Evolutionary conservation across 2,329 filamentous ascomycete species (phyloP).

Genomic region (Penicillium sp.): DNA sequence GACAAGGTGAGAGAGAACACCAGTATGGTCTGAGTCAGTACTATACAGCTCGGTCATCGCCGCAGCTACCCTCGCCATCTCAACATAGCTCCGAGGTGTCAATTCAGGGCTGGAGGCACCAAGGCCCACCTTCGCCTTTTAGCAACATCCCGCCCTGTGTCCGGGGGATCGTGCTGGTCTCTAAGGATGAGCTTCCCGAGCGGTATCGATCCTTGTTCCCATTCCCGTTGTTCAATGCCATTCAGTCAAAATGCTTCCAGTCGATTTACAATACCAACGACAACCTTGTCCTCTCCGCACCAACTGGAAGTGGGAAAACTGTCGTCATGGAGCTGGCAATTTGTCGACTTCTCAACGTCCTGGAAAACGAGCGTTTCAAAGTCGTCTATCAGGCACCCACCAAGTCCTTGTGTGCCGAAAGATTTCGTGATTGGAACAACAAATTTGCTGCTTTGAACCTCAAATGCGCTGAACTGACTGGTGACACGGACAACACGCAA

Average conservation of each 20-base stretch:
- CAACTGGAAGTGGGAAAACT: slow-evolving; percentile 82
- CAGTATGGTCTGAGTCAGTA: neutral
- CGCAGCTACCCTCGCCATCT: neutral
- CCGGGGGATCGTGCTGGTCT: slow-evolving; percentile 58
- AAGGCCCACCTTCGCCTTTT: slow-evolving; percentile 13
- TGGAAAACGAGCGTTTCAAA: slow-evolving; percentile 62
- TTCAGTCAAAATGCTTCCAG: slow-evolving; percentile 74
- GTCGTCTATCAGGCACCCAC: slow-evolving; percentile 81
- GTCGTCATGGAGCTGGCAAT: slow-evolving; percentile 76
- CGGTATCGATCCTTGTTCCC: slow-evolving; percentile 64
- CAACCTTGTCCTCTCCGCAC: slow-evolving; percentile 74
- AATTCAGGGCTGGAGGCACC: neutral
- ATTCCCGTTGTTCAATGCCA: slow-evolving; percentile 71
- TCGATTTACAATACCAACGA: slow-evolving; percentile 61
- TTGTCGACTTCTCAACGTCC: slow-evolving; percentile 60
- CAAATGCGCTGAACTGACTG: slow-evolving; percentile 71
- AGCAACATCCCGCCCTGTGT: slow-evolving; percentile 34
- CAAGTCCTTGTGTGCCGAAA: slow-evolving; percentile 74
- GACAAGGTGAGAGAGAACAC: slow-evolving; percentile 1
- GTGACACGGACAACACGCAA: slow-evolving; percentile 66
- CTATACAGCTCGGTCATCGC: slow-evolving; percentile 1
- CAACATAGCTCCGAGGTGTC: neutral
- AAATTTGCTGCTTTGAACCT: slow-evolving; percentile 67
- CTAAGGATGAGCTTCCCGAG: slow-evolving; percentile 60
- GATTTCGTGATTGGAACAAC: slow-evolving; percentile 68